Base-by-base conservation (phyloP, 257 asterid species). In the Solanum arcanum region DNA sequence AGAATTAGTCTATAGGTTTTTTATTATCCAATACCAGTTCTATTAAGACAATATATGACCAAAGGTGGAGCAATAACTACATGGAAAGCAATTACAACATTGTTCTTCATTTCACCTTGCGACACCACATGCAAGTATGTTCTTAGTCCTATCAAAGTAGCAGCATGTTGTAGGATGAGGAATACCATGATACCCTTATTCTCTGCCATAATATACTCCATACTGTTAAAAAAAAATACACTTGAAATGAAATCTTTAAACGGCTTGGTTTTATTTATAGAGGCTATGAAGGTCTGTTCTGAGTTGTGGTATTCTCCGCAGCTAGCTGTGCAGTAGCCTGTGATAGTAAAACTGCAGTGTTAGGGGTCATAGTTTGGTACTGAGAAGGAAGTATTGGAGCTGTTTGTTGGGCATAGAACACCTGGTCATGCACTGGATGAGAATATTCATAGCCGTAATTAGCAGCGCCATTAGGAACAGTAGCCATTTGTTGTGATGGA, bases 281-380 rank as follows among this genome's bases (percentile, higher is more conserved):
- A n/a, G 80, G 80, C 69, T 89, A 88, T 83, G 91, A 69, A 78
- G 64, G 88, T 42, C 88, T 86, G 83, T 73, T 86, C 76, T 90
- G 94, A 39, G 88, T 93, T 39, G 86, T 70, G 81, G 87, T 87
- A 75, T 44, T 88, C 37, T 94, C 97, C 1, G 89, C n/a, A 13
- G 90, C 86, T 44, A 88, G 29, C 70, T 91, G 94, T 39, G 90
- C 11, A 14, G 95, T 49, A 80, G 88, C 90, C 84, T 94, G 96
- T 23, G 96, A 73, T 77, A 90, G 37, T 90, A 93, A 83, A 23
- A 89, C 91, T 21, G 96, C 94, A 41, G 93, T 74, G 42, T 92
- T 93, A 3, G 95, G 93, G 60, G 92, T 92, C 89, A 93, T 92
- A 33, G 96, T 92, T 85, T 94, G 95, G 90, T 93, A 94, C 72